A percentile compares a stretch with the other conserved stretches of the same genome.
Conservation (phyloP, 352 stramenopile species). For the Stephanocyclus meneghinianus region DNA sequence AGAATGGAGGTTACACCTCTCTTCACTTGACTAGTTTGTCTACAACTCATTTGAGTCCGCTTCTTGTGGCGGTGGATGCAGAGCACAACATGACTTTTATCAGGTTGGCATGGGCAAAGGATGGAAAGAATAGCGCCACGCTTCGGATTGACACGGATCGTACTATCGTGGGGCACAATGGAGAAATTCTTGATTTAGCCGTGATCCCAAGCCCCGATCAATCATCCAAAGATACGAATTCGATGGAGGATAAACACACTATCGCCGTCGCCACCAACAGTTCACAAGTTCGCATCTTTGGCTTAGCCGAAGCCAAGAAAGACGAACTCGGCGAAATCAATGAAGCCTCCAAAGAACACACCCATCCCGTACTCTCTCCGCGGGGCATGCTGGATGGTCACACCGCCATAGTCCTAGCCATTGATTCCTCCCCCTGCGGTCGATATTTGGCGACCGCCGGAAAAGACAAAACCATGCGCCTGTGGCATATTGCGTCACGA, state of each 20-base stretch:
- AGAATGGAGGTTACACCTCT: conserved; percentile 73
- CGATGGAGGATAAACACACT: conserved; percentile 62
- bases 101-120: conserved; percentile 26
- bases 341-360: conserved; percentile 2
- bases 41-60: conserved; percentile 25
- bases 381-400: conserved; percentile 95
- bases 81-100: conserved; percentile 82
- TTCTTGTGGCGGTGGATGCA: conserved; percentile 73
- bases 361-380: conserved; percentile 85
- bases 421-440: conserved; percentile 88
- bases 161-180: conserved; percentile 91
- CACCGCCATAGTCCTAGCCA: conserved; percentile 93
- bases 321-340: conserved; percentile 15
- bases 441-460: conserved; percentile 89
- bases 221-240: neutral
- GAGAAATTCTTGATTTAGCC: conserved; percentile 97
- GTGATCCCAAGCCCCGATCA: conserved; percentile 83
- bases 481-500: conserved; percentile 87
- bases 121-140: conserved; percentile 11
- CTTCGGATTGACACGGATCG: conserved; percentile 42
- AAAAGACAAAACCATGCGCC: conserved; percentile 90
- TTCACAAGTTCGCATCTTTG: conserved; percentile 90
- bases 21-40: conserved; percentile 51
- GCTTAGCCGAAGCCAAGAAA: conserved; percentile 62
- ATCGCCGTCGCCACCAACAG: conserved; percentile 96